Percentiles rank a stretch among this genome's conserved stretches.
Conservation (phyloP, 2,329 filamentous ascomycete species). For the Aureobasidium uvarum region DNA sequence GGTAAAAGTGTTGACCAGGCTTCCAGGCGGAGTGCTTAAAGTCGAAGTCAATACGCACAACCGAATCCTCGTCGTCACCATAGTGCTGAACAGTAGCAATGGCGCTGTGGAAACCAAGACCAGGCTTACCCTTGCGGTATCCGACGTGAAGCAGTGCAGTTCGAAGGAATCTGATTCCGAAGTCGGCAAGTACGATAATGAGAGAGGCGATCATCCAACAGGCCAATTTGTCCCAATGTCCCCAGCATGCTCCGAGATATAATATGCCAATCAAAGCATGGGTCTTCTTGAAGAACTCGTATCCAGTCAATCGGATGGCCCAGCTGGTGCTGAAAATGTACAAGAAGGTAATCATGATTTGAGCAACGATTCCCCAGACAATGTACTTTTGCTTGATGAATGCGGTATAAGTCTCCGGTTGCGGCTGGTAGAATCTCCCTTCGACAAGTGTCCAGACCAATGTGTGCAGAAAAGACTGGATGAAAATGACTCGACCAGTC, state of each 20-base stretch:
- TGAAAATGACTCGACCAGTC: constrained; percentile 70
- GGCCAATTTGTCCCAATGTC: constrained; percentile 66
- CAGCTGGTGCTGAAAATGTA: constrained; percentile 59
- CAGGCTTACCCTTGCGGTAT: constrained; percentile 40
- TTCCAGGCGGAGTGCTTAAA: constrained; percentile 60
- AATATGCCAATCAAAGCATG: constrained; percentile 72
- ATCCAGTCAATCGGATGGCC: constrained; percentile 65
- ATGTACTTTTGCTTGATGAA: constrained; percentile 67
- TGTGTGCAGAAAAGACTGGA: constrained; percentile 67
- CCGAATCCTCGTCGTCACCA: constrained; percentile 58
- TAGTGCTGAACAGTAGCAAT: constrained; percentile 55
- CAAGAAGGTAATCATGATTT: constrained; percentile 61
- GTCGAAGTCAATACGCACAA: constrained; percentile 65
- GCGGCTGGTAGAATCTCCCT: constrained; percentile 66
- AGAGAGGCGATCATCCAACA: constrained; percentile 68
- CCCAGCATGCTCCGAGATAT: constrained; percentile 74
- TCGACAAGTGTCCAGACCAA: constrained; percentile 69
- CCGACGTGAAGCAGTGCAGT: constrained; percentile 62
- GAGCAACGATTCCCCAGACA: constrained; percentile 69
- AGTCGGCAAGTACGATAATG: constrained; percentile 64
- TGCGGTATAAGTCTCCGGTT: constrained; percentile 57
- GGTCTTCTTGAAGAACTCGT: constrained; percentile 73
- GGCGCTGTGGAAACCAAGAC: constrained; percentile 56
- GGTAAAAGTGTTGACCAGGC: constrained; percentile 68
- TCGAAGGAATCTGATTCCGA: constrained; percentile 58